Conservation (phyloP, 768 basidiomycete genomes). For the Grammothele lineata region DNA sequence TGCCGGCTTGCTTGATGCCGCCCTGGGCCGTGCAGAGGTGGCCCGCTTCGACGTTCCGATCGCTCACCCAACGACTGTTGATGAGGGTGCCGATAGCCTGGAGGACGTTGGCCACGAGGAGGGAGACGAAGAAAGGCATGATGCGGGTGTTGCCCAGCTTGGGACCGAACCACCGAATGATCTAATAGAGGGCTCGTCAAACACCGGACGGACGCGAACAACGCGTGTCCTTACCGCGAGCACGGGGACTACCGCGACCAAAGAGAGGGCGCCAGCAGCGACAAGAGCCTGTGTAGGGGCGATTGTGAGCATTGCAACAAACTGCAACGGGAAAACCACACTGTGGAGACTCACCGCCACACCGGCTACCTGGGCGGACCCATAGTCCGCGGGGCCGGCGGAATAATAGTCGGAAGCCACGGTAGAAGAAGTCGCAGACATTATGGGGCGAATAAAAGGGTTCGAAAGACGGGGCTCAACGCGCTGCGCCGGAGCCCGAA, state of each 20-base stretch:
- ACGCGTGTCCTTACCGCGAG: constrained; percentile 16
- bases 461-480: too few species aligned
- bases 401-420: neutral
- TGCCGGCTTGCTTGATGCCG: constrained; percentile 38
- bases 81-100: constrained; percentile 31
- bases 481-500: too few species aligned
- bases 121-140: constrained; percentile 26
- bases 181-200: constrained; percentile 8
- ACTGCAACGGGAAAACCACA: neutral
- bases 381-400: neutral
- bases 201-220: neutral
- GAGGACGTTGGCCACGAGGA: constrained; percentile 29
- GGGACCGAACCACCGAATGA: constrained; percentile 12
- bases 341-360: constrained; percentile 4
- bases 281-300: constrained; percentile 19
- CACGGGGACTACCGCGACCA: constrained; percentile 21
- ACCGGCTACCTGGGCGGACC: constrained; percentile 7
- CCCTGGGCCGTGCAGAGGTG: constrained; percentile 29
- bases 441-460: too few species aligned
- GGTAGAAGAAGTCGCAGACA: neutral
- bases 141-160: constrained; percentile 23
- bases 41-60: constrained; percentile 23
- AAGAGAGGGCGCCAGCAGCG: constrained; percentile 23
- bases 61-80: constrained; percentile 26
- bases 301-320: neutral